These are phyloP conservation scores for Colletotrichum sp. DNA, from an alignment of 2,329 filamentous ascomycete genomes.

Conservation along the genomic window DNA sequence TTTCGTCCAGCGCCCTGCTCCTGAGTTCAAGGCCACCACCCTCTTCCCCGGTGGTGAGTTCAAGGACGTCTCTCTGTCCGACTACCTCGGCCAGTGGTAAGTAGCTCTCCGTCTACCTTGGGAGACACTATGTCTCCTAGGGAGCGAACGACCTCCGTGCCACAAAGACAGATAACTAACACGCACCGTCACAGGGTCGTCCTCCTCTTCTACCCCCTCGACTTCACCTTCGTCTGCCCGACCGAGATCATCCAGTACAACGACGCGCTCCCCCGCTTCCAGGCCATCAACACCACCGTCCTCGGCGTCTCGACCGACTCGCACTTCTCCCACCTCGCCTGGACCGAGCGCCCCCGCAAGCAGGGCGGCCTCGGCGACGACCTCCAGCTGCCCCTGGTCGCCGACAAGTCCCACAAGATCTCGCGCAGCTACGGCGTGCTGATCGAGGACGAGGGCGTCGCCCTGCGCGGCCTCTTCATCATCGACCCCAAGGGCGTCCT, in stretches of 20 bases:
- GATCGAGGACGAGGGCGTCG: slow-evolving; percentile 66
- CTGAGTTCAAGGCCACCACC: slow-evolving; percentile 52
- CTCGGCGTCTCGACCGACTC: slow-evolving; percentile 67
- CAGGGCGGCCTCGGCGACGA: slow-evolving; percentile 64
- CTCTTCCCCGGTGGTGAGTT: slow-evolving; percentile 53
- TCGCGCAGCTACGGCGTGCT: slow-evolving; percentile 67
- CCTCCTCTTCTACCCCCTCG: slow-evolving; percentile 70
- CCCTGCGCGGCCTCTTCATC: slow-evolving; percentile 68
- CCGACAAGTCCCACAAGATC: slow-evolving; percentile 65
- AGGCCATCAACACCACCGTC: slow-evolving; percentile 61
- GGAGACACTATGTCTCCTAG: neutral
- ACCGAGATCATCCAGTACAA: slow-evolving; percentile 70
- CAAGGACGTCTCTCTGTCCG: slow-evolving; percentile 48
- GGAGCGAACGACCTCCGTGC: neutral
- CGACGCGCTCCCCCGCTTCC: slow-evolving; percentile 64
- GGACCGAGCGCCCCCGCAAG: slow-evolving; percentile 61
- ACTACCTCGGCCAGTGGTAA: slow-evolving; percentile 53
- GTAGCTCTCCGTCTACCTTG: slow-evolving; percentile 5
- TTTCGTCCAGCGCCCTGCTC: slow-evolving; percentile 53
- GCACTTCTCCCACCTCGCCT: slow-evolving; percentile 61
- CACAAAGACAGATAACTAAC: neutral
- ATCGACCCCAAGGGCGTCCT: slow-evolving; percentile 67
- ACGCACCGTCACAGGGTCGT: slow-evolving; percentile 52
- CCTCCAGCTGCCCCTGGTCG: slow-evolving; percentile 64
- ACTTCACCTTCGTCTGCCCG: slow-evolving; percentile 72